These are phyloP conservation scores for Aplosporella prunicola DNA, from an alignment of 2,329 filamentous ascomycete genomes.

Conservation along the genomic window DNA sequence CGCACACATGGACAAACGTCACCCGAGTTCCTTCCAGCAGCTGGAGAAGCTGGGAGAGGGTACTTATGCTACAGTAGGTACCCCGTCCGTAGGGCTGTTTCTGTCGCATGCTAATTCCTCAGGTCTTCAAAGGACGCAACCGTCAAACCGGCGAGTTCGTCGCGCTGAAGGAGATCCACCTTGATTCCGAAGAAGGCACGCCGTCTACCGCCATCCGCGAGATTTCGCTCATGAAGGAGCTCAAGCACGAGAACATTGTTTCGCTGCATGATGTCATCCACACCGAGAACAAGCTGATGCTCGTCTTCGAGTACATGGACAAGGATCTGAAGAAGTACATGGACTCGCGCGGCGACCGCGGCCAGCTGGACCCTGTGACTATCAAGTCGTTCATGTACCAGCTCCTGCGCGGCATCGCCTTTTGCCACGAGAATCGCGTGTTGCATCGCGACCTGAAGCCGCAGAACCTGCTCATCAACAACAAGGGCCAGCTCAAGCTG, in stretches of 20 bases:
- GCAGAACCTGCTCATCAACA: slow-evolving; percentile 92
- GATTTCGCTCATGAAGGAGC: slow-evolving; percentile 98
- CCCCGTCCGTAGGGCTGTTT: slow-evolving; percentile 5
- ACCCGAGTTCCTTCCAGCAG: slow-evolving; percentile 97
- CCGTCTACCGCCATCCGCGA: slow-evolving; percentile 96
- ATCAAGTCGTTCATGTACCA: slow-evolving; percentile 99
- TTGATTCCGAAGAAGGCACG: slow-evolving; percentile 96
- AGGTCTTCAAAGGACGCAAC: slow-evolving; percentile 99
- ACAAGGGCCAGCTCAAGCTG: slow-evolving; percentile 79
- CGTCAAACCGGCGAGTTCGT: slow-evolving; percentile 94
- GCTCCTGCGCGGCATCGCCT: slow-evolving; percentile 87
- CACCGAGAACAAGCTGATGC: slow-evolving; percentile 99
- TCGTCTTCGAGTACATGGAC: slow-evolving; percentile 99
- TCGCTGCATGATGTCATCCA: slow-evolving; percentile 97
- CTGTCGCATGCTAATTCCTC: slow-evolving; percentile 17
- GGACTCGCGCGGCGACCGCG: slow-evolving; percentile 84
- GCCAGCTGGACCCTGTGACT: slow-evolving; percentile 75
- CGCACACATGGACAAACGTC: slow-evolving; percentile 74
- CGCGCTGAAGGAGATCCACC: slow-evolving; percentile 95
- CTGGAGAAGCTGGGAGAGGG: slow-evolving; percentile 96
- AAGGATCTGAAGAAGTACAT: slow-evolving; percentile 98
- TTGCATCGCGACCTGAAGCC: slow-evolving; percentile 93
- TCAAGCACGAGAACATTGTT: slow-evolving; percentile 98
- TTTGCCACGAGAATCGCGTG: slow-evolving; percentile 95
- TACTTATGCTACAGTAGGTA: slow-evolving; percentile 87